A percentile compares a stretch with the other conserved stretches of the same genome.
Conservation (phyloP, 2,329 filamentous ascomycete species). For the Sclerotiophoma versabilis region DNA sequence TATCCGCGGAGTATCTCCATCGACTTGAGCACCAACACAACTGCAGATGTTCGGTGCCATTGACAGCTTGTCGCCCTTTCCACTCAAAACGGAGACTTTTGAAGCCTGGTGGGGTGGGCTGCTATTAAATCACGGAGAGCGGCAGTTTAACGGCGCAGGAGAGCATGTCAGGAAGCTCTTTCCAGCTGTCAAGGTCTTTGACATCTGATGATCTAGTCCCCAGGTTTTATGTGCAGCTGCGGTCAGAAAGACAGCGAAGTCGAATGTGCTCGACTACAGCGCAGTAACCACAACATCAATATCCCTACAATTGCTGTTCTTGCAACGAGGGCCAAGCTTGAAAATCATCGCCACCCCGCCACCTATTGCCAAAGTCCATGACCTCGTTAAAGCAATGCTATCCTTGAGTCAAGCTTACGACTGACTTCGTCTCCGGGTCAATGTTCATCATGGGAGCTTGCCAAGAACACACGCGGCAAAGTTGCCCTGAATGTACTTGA, state of each 20-base stretch:
- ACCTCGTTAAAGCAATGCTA: neutral
- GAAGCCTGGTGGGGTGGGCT: neutral
- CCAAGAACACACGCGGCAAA: constrained; percentile 1
- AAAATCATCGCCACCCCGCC: constrained; percentile 1
- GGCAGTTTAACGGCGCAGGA: neutral
- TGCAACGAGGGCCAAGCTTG: neutral
- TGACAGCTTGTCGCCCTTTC: neutral
- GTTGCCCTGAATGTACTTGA: neutral
- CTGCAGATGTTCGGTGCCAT: neutral
- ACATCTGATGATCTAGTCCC: neutral
- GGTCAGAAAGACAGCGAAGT: too few relatives aligned
- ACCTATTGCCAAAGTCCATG: neutral
- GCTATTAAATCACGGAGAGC: neutral
- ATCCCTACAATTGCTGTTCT: neutral
- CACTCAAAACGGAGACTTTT: neutral
- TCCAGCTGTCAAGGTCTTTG: neutral
- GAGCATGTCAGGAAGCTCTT: neutral
- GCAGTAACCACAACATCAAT: neutral
- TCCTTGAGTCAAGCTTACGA: neutral
- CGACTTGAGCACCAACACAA: neutral
- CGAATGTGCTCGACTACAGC: neutral
- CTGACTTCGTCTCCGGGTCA: neutral
- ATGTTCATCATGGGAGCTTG: neutral
- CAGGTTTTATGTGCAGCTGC: too few relatives aligned
- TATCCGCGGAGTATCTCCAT: neutral